Conservation (phyloP, 495 filamentous ascomycete species). For the Letharia lupina region DNA sequence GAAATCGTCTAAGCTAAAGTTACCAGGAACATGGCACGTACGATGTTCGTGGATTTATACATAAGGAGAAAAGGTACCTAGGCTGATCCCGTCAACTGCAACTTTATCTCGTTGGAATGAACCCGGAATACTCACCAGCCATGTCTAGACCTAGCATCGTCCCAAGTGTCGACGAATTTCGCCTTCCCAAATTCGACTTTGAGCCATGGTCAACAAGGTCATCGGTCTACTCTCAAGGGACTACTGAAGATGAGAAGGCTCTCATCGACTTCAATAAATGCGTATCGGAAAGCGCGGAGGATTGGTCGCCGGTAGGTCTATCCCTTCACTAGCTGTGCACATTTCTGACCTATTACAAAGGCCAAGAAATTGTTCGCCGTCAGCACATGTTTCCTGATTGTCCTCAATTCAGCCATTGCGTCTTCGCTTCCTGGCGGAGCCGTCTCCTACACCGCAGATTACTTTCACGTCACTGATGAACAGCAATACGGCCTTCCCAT, state of each 20-base stretch:
- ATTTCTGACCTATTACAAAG: constrained; percentile 17
- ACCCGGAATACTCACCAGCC: neutral
- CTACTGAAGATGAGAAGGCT: neutral
- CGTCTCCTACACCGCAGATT: constrained; percentile 25
- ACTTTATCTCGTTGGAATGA: neutral
- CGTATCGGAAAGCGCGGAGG: constrained; percentile 17
- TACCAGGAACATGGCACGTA: neutral
- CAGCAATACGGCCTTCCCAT: constrained; percentile 44
- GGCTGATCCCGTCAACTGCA: neutral
- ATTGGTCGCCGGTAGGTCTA: constrained; percentile 37
- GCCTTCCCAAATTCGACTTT: constrained; percentile 1
- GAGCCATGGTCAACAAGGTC: neutral
- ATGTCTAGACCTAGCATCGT: constrained; percentile 3
- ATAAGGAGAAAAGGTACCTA: neutral
- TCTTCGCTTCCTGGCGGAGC: constrained; percentile 49
- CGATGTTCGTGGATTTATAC: neutral
- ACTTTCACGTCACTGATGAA: constrained; percentile 7
- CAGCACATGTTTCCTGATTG: constrained; percentile 42
- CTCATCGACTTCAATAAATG: constrained; percentile 2
- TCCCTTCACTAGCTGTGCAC: neutral
- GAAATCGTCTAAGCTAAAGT: neutral
- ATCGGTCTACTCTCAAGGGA: neutral
- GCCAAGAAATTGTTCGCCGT: constrained; percentile 44
- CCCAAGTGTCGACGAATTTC: neutral
- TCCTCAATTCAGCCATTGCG: constrained; percentile 58